Evolutionary conservation across 2,329 filamentous ascomycete species (phyloP).

Genomic region (Epicoccum sorghinum): DNA sequence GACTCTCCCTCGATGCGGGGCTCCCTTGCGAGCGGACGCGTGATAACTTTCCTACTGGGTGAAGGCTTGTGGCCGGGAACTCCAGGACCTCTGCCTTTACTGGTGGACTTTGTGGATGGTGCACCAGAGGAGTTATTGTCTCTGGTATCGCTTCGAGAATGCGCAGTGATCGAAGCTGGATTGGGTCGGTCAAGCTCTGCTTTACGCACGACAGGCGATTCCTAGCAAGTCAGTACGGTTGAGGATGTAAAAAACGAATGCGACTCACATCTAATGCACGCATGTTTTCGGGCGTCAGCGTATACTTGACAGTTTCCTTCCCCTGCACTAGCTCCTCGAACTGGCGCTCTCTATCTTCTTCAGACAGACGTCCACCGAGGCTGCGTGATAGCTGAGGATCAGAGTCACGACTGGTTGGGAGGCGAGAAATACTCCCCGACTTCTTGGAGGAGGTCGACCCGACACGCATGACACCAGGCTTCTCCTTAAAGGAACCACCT

Average conservation of each 20-base stretch:
- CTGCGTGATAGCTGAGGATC: slow-evolving; percentile 34
- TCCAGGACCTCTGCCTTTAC: slow-evolving; percentile 30
- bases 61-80: slow-evolving; percentile 28
- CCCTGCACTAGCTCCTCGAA: slow-evolving; percentile 57
- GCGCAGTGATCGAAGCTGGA: slow-evolving; percentile 37
- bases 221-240: slow-evolving; percentile 24
- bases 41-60: slow-evolving; percentile 33
- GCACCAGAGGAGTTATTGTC: slow-evolving; percentile 36
- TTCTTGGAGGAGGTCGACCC: slow-evolving; percentile 39
- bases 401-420: slow-evolving; percentile 44
- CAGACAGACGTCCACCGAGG: slow-evolving; percentile 43
- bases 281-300: slow-evolving; percentile 55
- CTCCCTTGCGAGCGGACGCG: slow-evolving; percentile 66
- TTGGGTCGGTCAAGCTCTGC: slow-evolving; percentile 25
- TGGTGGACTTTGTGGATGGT: slow-evolving; percentile 30
- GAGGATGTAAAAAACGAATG: background rate
- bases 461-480: slow-evolving; percentile 38
- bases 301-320: slow-evolving; percentile 58
- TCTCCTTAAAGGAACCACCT: slow-evolving; percentile 24
- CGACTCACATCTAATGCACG: slow-evolving; percentile 52
- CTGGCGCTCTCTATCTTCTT: slow-evolving; percentile 50
- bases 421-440: slow-evolving; percentile 39
- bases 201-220: slow-evolving; percentile 27
- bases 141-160: slow-evolving; percentile 38
- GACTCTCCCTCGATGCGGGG: slow-evolving; percentile 74